Base-by-base conservation (phyloP, 2,329 filamentous ascomycete species). In the Akanthomyces uredinophilus region DNA sequence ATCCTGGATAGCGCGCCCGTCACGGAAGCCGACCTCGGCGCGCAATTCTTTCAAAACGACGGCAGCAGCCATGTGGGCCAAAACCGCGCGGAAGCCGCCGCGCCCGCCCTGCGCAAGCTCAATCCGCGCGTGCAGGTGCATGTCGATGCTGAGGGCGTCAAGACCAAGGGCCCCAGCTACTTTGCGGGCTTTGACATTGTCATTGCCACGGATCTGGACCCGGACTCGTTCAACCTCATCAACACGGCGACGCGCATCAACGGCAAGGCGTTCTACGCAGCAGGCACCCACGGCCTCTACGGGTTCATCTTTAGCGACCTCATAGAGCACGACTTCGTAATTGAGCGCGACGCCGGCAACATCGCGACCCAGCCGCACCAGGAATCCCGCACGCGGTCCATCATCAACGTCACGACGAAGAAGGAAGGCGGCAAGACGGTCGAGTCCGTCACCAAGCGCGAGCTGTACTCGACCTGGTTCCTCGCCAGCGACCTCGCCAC, bases 221-320 rank as follows among this genome's bases (percentile, higher is more conserved):
- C 95, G 50, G 80, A 84, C 62, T 86, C 87, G 0, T 84, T 96
- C 65, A 86, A 87, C 66, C 83, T 86, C 63, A 89, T 98, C 77
- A 97, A 98, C 77, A 91, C 91, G 24, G 89, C 90, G 32, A 93
- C 92, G 46, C 89, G 94, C 52, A 78, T 96, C 43, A 87, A 89
- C 64, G 83, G 86, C 65, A 86, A 87, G 53, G 87, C 92, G 13
- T 97, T 97, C 75, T 99, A 99, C 75, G 92, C 92, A 11, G 90
- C 92, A 41, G 89, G 87, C 56, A 86, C 89, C 3, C 91, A 97
- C 72, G 95, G 95, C 54, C 84, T 96, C 72, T 98, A 96, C 73
- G 95, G 95, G 61, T 99, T 91, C 78, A 90, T 96, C 67, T 99
- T 99, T 73, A 90, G 90, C 63, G 95, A 99, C 73, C 83, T 99